phyloP scores from a whole-genome alignment of 768 basidiomycete species.

The Tylopilus sp. region DNA sequence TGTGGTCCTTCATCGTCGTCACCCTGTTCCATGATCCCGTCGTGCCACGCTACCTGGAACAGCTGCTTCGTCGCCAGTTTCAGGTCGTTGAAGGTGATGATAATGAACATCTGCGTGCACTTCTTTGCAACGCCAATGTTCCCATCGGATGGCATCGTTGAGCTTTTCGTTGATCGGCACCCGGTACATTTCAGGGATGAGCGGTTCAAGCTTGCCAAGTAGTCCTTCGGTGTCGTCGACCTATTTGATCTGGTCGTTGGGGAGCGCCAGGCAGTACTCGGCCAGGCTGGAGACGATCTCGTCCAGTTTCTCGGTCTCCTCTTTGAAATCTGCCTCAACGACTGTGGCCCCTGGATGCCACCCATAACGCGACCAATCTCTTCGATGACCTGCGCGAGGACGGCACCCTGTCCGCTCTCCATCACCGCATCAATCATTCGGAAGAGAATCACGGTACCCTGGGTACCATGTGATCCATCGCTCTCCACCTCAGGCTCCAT shows the following conservation, averaged over 20 bases:
- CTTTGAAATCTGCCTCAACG: no score
- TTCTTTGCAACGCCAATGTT: constrained; percentile 98
- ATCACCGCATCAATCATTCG: constrained; percentile 92
- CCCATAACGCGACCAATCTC: constrained; percentile 91
- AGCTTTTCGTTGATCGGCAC: constrained; percentile 74
- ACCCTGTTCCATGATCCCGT: constrained; percentile 81
- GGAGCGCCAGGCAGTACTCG: no score
- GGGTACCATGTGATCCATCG: constrained; percentile 86
- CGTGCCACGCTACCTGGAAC: no score
- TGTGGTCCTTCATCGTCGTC: constrained; percentile 35
- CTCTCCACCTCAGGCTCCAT: constrained; percentile 83
- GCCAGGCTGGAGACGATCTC: constrained; percentile 87
- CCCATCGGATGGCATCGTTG: constrained; percentile 98
- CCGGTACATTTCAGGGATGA: constrained; percentile 92
- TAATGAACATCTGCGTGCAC: constrained; percentile 91
- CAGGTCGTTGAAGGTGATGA: constrained; percentile 89
- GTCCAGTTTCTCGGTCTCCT: constrained; percentile 89
- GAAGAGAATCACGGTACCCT: constrained; percentile 93
- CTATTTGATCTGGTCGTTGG: no score
- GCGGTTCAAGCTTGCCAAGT: constrained; percentile 79
- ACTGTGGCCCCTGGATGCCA: constrained; percentile 79
- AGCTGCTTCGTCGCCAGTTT: constrained; percentile 81
- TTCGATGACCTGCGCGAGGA: constrained; percentile 87
- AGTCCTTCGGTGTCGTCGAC: no score
- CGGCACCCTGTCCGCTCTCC: no score